These are phyloP conservation scores for Hymenoscyphus scutula DNA, from an alignment of 2,329 filamentous ascomycete species.

Conservation along the genomic window DNA sequence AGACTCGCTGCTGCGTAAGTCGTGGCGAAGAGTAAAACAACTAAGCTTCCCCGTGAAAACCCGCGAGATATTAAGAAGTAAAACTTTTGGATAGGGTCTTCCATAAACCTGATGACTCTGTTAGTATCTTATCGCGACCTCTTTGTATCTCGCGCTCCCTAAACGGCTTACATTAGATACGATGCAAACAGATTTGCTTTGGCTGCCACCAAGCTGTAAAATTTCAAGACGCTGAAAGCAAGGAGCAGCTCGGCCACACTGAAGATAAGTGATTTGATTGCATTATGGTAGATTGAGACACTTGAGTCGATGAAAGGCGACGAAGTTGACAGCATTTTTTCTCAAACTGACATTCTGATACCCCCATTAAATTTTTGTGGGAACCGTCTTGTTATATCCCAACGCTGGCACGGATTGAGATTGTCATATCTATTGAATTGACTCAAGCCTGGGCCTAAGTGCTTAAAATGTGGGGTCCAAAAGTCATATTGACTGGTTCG, in stretches of 20 bases:
- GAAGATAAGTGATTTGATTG: conserved; percentile 12
- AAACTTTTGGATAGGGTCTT: conserved; percentile 11
- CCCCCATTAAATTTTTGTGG: neutral
- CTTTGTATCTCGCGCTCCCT: neutral
- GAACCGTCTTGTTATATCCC: neutral
- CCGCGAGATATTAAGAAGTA: conserved; percentile 8
- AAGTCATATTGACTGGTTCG: neutral
- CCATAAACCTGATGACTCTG: neutral
- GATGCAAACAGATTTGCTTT: conserved; percentile 3
- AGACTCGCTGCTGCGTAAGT: conserved; percentile 7
- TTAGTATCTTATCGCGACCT: neutral
- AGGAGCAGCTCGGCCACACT: conserved; percentile 5
- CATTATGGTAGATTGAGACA: conserved; percentile 10
- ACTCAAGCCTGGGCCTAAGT: neutral
- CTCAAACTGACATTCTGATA: neutral
- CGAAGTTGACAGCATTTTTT: conserved; percentile 6
- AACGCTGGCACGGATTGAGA: neutral
- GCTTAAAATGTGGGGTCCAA: neutral
- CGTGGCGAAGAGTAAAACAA: conserved; percentile 5
- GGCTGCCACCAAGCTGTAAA: conserved; percentile 7
- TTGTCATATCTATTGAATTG: neutral
- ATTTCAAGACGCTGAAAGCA: conserved; percentile 6
- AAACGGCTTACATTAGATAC: conserved; percentile 2
- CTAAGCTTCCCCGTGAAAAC: conserved; percentile 4
- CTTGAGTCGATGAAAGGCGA: conserved; percentile 10